Conservation (phyloP, 1,139 yeast genomes). For the Lodderomyces jiufengensis region DNA sequence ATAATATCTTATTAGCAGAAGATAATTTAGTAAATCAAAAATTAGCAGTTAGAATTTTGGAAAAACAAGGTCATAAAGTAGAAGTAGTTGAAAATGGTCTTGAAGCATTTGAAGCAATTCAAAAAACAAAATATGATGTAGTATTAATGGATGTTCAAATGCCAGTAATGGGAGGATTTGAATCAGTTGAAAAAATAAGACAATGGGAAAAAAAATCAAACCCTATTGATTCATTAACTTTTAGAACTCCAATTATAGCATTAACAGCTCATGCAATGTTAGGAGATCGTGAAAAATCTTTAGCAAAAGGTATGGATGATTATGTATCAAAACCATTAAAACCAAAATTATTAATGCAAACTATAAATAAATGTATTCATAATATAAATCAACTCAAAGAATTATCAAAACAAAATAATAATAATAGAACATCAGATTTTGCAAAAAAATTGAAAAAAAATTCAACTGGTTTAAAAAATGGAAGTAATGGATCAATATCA, state of each 20-base stretch:
- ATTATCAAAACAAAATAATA: constrained; percentile 47
- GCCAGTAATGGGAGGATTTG: constrained; percentile 96
- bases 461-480: not conserved
- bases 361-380: constrained; percentile 80
- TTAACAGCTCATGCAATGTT: constrained; percentile 90
- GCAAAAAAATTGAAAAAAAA: constrained; percentile 45
- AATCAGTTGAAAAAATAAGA: constrained; percentile 79
- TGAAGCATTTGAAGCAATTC: constrained; percentile 76
- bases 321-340: constrained; percentile 83
- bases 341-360: constrained; percentile 77
- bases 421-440: constrained; percentile 44
- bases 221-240: constrained; percentile 62
- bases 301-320: constrained; percentile 89
- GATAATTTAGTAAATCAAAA: constrained; percentile 86
- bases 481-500: not conserved
- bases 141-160: constrained; percentile 91
- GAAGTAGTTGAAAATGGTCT: constrained; percentile 83
- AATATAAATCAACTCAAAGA: constrained; percentile 58
- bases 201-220: constrained; percentile 83
- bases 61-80: constrained; percentile 78
- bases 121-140: constrained; percentile 65
- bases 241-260: constrained; percentile 82
- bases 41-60: constrained; percentile 76
- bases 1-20: constrained; percentile 75
- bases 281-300: constrained; percentile 81